Evolutionary conservation across 2,329 filamentous ascomycete genomes (phyloP).

Genomic region (Fusarium albosuccineum): DNA sequence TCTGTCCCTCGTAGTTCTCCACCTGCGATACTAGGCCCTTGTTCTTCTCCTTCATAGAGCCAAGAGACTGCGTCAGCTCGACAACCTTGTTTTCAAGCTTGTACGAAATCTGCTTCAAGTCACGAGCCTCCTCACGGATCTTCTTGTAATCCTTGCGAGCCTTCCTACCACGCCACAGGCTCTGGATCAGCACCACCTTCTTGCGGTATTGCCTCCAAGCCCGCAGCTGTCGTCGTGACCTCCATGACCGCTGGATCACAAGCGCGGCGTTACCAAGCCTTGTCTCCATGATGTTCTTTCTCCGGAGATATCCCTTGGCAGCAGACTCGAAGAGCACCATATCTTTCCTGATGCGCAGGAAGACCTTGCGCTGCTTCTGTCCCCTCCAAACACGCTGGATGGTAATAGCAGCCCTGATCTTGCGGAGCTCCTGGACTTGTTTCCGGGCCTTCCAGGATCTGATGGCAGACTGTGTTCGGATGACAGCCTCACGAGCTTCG

Average conservation of each 20-base stretch:
- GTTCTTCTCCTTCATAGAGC: slow-evolving; percentile 94
- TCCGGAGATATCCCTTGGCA: slow-evolving; percentile 91
- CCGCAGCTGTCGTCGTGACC: slow-evolving; percentile 81
- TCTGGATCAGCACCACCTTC: slow-evolving; percentile 92
- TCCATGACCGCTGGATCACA: slow-evolving; percentile 92
- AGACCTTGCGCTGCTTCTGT: slow-evolving; percentile 87
- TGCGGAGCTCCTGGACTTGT: slow-evolving; percentile 83
- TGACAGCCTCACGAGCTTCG: slow-evolving; percentile 84
- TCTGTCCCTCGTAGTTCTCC: slow-evolving; percentile 94
- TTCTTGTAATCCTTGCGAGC: slow-evolving; percentile 90
- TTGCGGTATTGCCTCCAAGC: slow-evolving; percentile 90
- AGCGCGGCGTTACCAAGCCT: slow-evolving; percentile 91
- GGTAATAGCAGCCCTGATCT: slow-evolving; percentile 87
- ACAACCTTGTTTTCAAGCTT: slow-evolving; percentile 99
- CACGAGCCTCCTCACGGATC: slow-evolving; percentile 93
- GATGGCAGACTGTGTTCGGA: slow-evolving; percentile 82
- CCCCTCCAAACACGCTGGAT: slow-evolving; percentile 97
- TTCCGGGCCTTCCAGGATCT: slow-evolving; percentile 84
- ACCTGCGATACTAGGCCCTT: slow-evolving; percentile 89
- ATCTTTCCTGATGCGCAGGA: slow-evolving; percentile 82
- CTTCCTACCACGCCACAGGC: slow-evolving; percentile 86
- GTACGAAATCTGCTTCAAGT: slow-evolving; percentile 99
- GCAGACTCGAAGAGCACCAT: slow-evolving; percentile 89
- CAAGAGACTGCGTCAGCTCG: slow-evolving; percentile 93
- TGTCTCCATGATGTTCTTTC: slow-evolving; percentile 93